Evolutionary conservation across 225 moss, liverwort and hornwort species (phyloP).

Genomic region (Physcomitrellopsis africana): DNA sequence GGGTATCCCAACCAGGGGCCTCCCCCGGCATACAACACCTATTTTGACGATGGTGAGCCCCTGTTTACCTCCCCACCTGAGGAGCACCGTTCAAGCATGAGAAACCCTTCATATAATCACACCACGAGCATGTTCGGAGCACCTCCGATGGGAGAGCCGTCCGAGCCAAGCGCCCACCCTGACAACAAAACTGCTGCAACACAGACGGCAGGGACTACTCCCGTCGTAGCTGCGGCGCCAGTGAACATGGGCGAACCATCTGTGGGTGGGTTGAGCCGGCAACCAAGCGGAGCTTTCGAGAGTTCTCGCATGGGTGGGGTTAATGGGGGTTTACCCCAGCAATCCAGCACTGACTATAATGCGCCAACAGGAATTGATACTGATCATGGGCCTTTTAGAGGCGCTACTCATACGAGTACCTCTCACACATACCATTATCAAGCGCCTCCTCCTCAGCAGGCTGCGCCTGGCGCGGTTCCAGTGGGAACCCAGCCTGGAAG

Average conservation of each 20-base stretch:
- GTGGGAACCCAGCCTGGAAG: constrained; percentile 51
- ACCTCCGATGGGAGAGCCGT: constrained; percentile 81
- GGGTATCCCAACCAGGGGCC: constrained; percentile 39
- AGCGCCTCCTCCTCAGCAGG: constrained; percentile 49
- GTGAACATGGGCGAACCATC: constrained; percentile 16
- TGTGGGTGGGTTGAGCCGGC: constrained; percentile 25
- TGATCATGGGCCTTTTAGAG: constrained; percentile 30
- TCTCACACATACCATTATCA: constrained; percentile 38
- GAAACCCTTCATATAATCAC: constrained; percentile 32
- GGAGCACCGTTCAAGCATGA: constrained; percentile 39
- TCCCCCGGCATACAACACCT: constrained; percentile 34
- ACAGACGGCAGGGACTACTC: constrained; percentile 23
- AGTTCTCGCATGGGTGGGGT: constrained; percentile 29
- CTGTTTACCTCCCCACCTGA: constrained; percentile 44
- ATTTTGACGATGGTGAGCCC: constrained; percentile 40
- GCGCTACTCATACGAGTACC: constrained; percentile 23
- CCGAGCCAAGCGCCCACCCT: constrained; percentile 82
- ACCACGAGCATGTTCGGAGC: constrained; percentile 55
- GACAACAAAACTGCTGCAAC: constrained; percentile 77
- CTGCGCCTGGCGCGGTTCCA: constrained; percentile 38
- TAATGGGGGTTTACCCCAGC: constrained; percentile 34
- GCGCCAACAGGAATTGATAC: constrained; percentile 30
- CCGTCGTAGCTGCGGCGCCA: neutral
- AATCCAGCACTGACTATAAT: constrained; percentile 46
- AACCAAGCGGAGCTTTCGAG: constrained; percentile 25